Evolutionary conservation across 495 filamentous ascomycete species (phyloP).

Genomic region (Hyaloscypha finlandica): DNA sequence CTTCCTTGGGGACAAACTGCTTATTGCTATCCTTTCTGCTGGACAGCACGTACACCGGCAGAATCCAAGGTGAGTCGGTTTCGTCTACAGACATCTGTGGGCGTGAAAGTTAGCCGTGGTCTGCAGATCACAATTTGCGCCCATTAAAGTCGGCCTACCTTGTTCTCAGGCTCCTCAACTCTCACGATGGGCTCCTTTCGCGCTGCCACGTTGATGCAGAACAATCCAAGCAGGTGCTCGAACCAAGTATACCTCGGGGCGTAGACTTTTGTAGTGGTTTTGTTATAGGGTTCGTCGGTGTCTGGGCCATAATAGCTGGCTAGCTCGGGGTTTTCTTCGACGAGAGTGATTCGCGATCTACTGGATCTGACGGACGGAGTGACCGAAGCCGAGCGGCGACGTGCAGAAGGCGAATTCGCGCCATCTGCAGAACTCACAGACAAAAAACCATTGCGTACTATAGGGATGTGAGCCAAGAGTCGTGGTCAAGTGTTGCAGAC

Average conservation of each 20-base stretch:
- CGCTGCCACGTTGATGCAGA: neutral
- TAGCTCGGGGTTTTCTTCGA: neutral
- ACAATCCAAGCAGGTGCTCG: neutral
- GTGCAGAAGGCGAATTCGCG: neutral
- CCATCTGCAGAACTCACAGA: neutral
- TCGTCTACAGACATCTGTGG: neutral
- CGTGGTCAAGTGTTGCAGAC: neutral
- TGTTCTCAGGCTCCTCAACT: neutral
- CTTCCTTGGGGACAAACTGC: neutral
- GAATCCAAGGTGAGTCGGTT: neutral
- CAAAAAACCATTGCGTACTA: neutral
- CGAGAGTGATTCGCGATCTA: constrained; percentile 2
- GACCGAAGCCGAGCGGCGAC: neutral
- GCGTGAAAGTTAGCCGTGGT: neutral
- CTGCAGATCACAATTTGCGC: neutral
- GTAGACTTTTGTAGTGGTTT: neutral
- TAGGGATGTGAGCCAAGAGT: neutral
- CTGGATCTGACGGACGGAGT: neutral
- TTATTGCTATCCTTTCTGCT: neutral
- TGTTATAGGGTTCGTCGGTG: neutral
- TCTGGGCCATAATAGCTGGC: neutral
- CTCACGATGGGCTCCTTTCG: neutral
- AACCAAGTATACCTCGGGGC: constrained; percentile 1
- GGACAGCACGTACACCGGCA: neutral
- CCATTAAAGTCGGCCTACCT: neutral